Evolutionary conservation across 2,329 filamentous ascomycete species (phyloP).

Genomic region (Aspergillus pseudoterreus): DNA sequence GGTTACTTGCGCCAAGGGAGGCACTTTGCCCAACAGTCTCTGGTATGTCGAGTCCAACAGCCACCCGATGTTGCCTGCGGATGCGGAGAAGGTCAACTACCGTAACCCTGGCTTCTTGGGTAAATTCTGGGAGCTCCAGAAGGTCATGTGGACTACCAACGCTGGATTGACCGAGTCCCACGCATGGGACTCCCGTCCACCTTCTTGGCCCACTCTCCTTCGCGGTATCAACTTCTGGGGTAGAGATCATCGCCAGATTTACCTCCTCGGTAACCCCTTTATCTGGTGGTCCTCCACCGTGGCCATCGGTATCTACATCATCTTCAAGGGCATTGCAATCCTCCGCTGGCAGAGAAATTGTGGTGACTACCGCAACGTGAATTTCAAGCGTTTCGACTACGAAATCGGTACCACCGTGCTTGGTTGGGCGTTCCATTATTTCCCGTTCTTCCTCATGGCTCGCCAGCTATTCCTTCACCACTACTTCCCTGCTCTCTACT

Average conservation of each 20-base stretch:
- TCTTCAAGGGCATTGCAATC: conserved; percentile 83
- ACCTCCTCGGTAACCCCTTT: conserved; percentile 89
- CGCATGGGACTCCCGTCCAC: conserved; percentile 93
- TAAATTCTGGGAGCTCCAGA: conserved; percentile 96
- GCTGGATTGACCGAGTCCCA: conserved; percentile 94
- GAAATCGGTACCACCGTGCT: conserved; percentile 87
- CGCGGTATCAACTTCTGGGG: conserved; percentile 99
- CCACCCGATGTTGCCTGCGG: conserved; percentile 69
- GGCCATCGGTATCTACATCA: conserved; percentile 69
- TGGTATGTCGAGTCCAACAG: conserved; percentile 95
- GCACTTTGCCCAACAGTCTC: conserved; percentile 89
- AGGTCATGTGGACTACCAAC: conserved; percentile 99
- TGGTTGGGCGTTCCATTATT: conserved; percentile 97
- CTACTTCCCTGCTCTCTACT: conserved; percentile 96
- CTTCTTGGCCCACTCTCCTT: conserved; percentile 85
- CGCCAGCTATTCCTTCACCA: conserved; percentile 98
- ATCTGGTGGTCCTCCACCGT: conserved; percentile 90
- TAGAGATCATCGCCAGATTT: conserved; percentile 88
- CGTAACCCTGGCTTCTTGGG: conserved; percentile 89
- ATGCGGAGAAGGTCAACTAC: conserved; percentile 94
- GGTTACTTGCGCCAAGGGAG: conserved; percentile 91
- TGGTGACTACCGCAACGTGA: conserved; percentile 75
- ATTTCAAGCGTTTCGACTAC: conserved; percentile 96
- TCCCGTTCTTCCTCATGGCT: conserved; percentile 97
- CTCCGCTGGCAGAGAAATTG: conserved; percentile 93